Base-by-base conservation (phyloP, 2,329 filamentous ascomycete species). In the Pyricularia pennisetigena region DNA sequence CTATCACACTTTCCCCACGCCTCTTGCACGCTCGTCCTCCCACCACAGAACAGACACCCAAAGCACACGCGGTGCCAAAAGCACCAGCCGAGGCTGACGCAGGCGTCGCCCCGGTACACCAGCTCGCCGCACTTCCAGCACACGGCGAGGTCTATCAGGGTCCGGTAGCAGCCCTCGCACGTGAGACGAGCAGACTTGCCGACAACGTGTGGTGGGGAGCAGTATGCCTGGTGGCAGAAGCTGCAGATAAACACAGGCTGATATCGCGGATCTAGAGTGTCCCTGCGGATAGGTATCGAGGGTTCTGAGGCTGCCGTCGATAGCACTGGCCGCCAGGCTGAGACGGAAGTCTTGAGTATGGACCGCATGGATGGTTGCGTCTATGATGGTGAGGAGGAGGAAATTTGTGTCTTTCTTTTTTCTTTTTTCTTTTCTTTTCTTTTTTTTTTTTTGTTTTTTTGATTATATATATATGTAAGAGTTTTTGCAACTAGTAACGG, bases 21-120 rank as follows among this genome's bases (percentile, higher is more conserved):
- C 80, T 24, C 72, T 73, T 26, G 78, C 57, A 28, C 76, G 2
- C 82, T 73, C 14, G 76, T 71, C 69, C 75, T 78, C 68, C 75
- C 80, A 23, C 84, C 82, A 69, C 79, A 87, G 57, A 86, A 75
- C 70, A 87, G 73, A 73, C 84, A 87, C 20, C 85, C 84, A 74
- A 85, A 87, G 73, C 84, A 87, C 0, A 75, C 78, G 57, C 79
- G 78, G 72, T 87, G 85, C 85, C 84, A 87, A 73, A 87, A 87
- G 72, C 83, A 86, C 85, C 82, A 87, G 0, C 84, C 84, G n/a
- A 87, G 78, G 71, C 83, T 86, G 59, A 87, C 82, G 70, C 82
- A 83, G 69, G 86, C 84, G 28, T 84, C 81, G 0, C 79, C 82
- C 29, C 84, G 82, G 49, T 80, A 79, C 14, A 87, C 79, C 62